phyloP scores from a whole-genome alignment of 2,329 filamentous ascomycete species.

The Thelonectria olida region DNA sequence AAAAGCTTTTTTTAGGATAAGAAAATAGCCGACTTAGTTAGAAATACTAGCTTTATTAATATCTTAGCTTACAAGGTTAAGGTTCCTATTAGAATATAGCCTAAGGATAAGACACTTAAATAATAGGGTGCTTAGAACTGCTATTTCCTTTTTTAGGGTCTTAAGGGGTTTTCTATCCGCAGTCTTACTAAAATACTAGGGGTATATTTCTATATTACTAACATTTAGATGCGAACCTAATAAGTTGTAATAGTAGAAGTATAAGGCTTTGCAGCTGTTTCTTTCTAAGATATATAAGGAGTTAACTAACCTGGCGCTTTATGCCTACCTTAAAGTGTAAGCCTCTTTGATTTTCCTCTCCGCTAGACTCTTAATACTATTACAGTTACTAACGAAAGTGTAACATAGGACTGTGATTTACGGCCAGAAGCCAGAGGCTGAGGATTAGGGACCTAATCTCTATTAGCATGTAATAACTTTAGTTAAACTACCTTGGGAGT shows the following conservation, averaged over 20 bases:
- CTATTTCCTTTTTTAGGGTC: slow-evolving; percentile 26
- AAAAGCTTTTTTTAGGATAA: slow-evolving; percentile 31
- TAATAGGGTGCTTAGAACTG: slow-evolving; percentile 32
- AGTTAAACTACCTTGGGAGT: too few species aligned
- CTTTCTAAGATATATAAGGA: background rate
- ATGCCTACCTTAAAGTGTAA: background rate
- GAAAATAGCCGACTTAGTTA: slow-evolving; percentile 23
- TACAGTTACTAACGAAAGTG: background rate
- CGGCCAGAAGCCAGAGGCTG: background rate
- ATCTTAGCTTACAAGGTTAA: slow-evolving; percentile 24
- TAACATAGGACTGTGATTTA: background rate
- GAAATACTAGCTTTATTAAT: slow-evolving; percentile 27
- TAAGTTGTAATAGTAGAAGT: background rate
- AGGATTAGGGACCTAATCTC: background rate
- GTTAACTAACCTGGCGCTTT: background rate
- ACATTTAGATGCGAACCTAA: background rate
- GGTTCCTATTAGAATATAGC: slow-evolving; percentile 35
- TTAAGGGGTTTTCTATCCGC: slow-evolving; percentile 33
- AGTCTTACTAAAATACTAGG: slow-evolving; percentile 28
- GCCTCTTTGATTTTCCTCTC: background rate
- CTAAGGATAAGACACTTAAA: slow-evolving; percentile 40
- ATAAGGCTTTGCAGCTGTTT: background rate
- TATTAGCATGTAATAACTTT: too few species aligned
- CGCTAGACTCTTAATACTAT: background rate
- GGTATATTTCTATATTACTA: background rate